Evolutionary conservation across 2,329 filamentous ascomycete genomes (phyloP), one percentile per base, ranked within the genome.

Genomic region (Bipolaris oryzae): DNA sequence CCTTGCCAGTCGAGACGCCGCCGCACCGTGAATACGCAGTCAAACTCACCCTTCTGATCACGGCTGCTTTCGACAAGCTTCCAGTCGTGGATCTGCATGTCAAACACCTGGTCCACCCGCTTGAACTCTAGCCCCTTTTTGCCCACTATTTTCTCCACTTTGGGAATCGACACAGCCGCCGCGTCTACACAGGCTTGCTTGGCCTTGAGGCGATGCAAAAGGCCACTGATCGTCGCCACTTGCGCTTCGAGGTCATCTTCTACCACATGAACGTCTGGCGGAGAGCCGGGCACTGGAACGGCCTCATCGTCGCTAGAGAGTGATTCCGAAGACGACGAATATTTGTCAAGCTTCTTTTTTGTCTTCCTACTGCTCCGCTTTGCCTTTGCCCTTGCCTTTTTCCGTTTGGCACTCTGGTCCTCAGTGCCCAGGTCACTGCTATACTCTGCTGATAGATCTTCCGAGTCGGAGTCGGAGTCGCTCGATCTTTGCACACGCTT

Each of bases 1-100:
- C 91, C 91, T 65, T 95, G 90, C 85, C 86, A 91, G 73, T 93
- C 89, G 72, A 96, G 96, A 13, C 85, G 89, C 52, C 92, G 85
- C 15, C 91, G 86, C 15, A 96, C 89, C 21, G 92, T 90, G 74
- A 96, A 96, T 3, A 74, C 69, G 49, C 89, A 95, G 58, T 93
- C 87, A 74, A 92, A 93, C 63, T 90, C 85, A 50, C 86, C 82
- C 23, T 85, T 84, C n/a, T 84, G 81, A 48, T 87, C 85, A 53
- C 87, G 82, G 3, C 84, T 81, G 11, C 86, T 89, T 67, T 89
- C 87, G n/a, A 84, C 86, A 34, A 88, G 81, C 70, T 87, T 88
- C 78, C 85, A 89, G 64, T 87, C 85, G 6, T 58, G 66, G 2
- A 73, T 66, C 48, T 72, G 71, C 16, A 67, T 74, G 53, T 81